Evolutionary conservation across 805 yeast species (phyloP), one percentile per base, ranked within the genome.

Genomic region (Diddensiella santjacobensis): DNA sequence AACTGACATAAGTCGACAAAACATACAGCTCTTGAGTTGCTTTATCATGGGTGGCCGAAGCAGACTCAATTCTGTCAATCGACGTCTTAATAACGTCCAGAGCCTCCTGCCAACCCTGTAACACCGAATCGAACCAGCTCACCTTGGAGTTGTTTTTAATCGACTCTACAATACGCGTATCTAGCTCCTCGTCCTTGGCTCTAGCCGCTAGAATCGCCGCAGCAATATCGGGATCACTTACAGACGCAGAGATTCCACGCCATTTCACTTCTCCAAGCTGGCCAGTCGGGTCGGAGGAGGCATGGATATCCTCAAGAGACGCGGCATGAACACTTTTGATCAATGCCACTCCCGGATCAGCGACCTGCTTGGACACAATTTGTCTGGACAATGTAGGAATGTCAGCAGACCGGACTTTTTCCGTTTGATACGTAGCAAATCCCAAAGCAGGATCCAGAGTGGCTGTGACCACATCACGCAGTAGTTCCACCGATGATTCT

Each of bases 201-300:
- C 56, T 56, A 1, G 71, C 71, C 4, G 51, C 46, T 13, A 57
- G 40, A 18, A 70, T 54, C 5, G 63, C 58, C 23, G 59, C 76
- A 0, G 95, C 86, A 40, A 88, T 72, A 51, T 87, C 88, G 44
- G 87, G 84, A 55, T 87, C 87, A 52, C 73, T 70, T 20, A 90
- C 70, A 3, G 61, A 60, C 0, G 96, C 96, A 6, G 72, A 67
- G 62, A 81, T 81, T 17, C 74, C 70, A 55, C 87, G 70, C 78
- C 84, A 83, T 44, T 72, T 58, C 20, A 84, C 66, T 33, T 71
- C 71, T 42, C 75, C 77, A 22, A 76, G 71, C 44, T 62, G 56
- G 20, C 58, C 58, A 20, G 60, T 58, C 3, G 58, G 59, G 41
- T 45, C 44, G 43, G 57, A 4, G 4, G 43, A 22, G n/a, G 49